Percentiles rank a stretch among this genome's conserved stretches.
Conservation (phyloP, 2,329 filamentous ascomycete genomes). For the Tolypocladium ophioglossoides region DNA sequence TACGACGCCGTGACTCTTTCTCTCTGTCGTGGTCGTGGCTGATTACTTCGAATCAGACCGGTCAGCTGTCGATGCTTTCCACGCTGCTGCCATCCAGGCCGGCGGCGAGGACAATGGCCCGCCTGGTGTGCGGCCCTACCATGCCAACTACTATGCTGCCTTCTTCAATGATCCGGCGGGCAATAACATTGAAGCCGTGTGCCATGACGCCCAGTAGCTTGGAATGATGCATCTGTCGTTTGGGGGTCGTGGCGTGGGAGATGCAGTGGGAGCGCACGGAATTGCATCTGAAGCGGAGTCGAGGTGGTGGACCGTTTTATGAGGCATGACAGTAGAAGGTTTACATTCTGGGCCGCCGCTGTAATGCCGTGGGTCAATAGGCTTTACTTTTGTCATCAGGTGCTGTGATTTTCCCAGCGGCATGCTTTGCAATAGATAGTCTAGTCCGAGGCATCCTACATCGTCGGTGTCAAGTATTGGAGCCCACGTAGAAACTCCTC, state of each 20-base stretch:
- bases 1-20: slow-evolving; percentile 5
- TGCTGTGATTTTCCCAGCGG: neutral
- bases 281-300: no score
- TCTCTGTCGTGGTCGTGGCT: neutral
- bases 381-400: neutral
- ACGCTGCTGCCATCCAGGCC: slow-evolving; percentile 27
- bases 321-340: neutral
- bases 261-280: no score
- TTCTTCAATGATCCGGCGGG: slow-evolving; percentile 39
- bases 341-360: neutral
- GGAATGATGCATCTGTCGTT: no score
- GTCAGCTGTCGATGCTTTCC: slow-evolving; percentile 31
- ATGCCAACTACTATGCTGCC: slow-evolving; percentile 36
- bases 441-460: no score
- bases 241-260: neutral
- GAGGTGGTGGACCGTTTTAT: neutral
- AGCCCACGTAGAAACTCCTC: slow-evolving; percentile 7
- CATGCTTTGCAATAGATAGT: neutral
- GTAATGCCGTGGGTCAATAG: no score
- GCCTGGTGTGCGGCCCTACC: slow-evolving; percentile 34
- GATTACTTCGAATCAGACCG: slow-evolving; percentile 18
- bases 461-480: neutral
- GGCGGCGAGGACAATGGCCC: slow-evolving; percentile 38
- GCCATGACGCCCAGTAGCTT: neutral
- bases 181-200: slow-evolving; percentile 40